Evolutionary conservation across 192 early-diverging fungal genomes (phyloP).

Genomic region (Coemansia sp.): DNA sequence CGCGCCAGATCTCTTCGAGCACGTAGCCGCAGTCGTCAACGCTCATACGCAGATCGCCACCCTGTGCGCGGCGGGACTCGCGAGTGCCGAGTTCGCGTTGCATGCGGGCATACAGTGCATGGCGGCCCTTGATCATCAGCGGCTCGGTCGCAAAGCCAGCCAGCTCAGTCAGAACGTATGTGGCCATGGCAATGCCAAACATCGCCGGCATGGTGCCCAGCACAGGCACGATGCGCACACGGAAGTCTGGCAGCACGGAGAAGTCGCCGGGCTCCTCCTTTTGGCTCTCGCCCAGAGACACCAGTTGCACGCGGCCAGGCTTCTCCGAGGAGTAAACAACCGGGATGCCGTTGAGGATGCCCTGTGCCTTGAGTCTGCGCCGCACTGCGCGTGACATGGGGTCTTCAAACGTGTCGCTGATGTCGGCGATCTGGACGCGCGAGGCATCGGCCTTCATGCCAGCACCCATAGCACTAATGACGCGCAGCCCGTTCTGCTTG

Average conservation of each 20-base stretch:
- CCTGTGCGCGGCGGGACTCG: slow-evolving; percentile 35
- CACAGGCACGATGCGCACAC: slow-evolving; percentile 79
- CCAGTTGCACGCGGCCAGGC: slow-evolving; percentile 81
- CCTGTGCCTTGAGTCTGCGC: slow-evolving; percentile 62
- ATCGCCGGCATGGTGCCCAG: slow-evolving; percentile 89
- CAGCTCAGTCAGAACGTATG: slow-evolving; percentile 71
- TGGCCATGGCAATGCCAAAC: slow-evolving; percentile 91
- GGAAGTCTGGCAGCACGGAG: slow-evolving; percentile 89
- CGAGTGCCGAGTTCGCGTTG: slow-evolving; percentile 68
- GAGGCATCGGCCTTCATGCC: slow-evolving; percentile 98
- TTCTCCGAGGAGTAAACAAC: slow-evolving; percentile 97
- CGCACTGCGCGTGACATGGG: slow-evolving; percentile 87
- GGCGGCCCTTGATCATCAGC: slow-evolving; percentile 68
- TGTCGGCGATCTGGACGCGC: slow-evolving; percentile 93
- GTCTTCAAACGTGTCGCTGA: slow-evolving; percentile 92
- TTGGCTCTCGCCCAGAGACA: slow-evolving; percentile 85
- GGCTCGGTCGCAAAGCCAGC: slow-evolving; percentile 67
- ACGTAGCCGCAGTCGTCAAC: slow-evolving; percentile 76
- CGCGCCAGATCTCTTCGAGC: slow-evolving; percentile 87
- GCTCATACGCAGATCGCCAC: slow-evolving; percentile 40
- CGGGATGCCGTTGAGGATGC: slow-evolving; percentile 75
- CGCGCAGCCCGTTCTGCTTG: slow-evolving; percentile 62
- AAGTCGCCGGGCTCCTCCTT: slow-evolving; percentile 84
- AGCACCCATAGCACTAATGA: slow-evolving; percentile 95
- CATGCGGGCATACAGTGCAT: slow-evolving; percentile 67